These are phyloP conservation scores for Diaporthe citrichinensis DNA, from an alignment of 2,329 filamentous ascomycete species.

Conservation along the genomic window DNA sequence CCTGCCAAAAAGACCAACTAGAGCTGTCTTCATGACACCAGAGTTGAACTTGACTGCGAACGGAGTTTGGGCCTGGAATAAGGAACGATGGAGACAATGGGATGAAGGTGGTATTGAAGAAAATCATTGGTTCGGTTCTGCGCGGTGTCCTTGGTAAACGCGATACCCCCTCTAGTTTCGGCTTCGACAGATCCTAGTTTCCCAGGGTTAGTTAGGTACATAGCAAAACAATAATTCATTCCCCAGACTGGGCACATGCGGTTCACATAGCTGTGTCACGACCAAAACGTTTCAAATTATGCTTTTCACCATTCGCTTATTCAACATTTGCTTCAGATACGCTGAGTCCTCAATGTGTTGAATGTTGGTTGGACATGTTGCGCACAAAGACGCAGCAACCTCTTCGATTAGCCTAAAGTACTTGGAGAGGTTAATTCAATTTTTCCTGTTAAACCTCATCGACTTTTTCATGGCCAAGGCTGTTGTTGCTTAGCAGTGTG, in stretches of 20 bases:
- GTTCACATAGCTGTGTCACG: not conserved
- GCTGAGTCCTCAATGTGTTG: no score
- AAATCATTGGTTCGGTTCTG: not conserved
- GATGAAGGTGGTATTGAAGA: not conserved
- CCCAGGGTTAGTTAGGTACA: not conserved
- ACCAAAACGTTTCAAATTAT: not conserved
- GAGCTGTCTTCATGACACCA: not conserved
- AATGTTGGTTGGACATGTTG: no score
- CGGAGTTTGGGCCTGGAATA: not conserved
- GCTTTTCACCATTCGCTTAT: no score
- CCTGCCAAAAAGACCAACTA: slow-evolving; percentile 43
- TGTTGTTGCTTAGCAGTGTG: no score
- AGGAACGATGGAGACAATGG: not conserved
- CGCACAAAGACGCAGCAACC: no score
- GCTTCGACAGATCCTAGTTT: not conserved
- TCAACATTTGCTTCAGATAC: no score
- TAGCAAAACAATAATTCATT: not conserved
- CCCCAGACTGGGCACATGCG: not conserved
- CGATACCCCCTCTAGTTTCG: slow-evolving; percentile 15
- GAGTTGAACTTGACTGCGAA: not conserved
- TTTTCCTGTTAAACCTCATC: no score
- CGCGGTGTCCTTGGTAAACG: slow-evolving; percentile 1
- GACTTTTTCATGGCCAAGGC: no score
- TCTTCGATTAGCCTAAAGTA: no score
- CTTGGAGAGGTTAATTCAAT: no score